Evolutionary conservation across 1,284 basidiomycete species (phyloP).

Genomic region (Puccinia hordei): DNA sequence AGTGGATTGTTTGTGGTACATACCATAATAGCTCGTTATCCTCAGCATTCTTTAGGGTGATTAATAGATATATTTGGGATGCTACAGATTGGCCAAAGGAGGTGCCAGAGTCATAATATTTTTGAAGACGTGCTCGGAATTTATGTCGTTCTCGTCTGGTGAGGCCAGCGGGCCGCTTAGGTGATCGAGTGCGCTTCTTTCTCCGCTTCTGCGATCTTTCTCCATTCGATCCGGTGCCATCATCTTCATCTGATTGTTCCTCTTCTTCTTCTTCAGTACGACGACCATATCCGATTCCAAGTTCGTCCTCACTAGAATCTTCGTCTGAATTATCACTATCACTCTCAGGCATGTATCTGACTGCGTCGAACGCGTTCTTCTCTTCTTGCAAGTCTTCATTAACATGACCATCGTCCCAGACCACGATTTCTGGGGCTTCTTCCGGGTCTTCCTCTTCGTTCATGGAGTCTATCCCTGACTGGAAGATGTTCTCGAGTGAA

Average conservation of each 20-base stretch:
- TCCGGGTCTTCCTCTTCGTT: not conserved
- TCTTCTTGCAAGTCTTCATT: slow-evolving; percentile 25
- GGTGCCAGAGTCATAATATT: slow-evolving; percentile 82
- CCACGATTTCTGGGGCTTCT: slow-evolving; percentile 25
- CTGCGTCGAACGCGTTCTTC: slow-evolving; percentile 28
- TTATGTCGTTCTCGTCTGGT: slow-evolving; percentile 25
- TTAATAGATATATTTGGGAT: slow-evolving; percentile 84
- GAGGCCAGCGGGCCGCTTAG: not conserved
- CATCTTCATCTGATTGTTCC: slow-evolving; percentile 11
- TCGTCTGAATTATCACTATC: slow-evolving; percentile 30
- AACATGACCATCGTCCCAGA: slow-evolving; percentile 42
- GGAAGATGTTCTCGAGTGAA: slow-evolving; percentile 85
- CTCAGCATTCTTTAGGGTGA: slow-evolving; percentile 80
- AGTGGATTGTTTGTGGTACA: slow-evolving; percentile 51
- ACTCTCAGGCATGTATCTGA: slow-evolving; percentile 27
- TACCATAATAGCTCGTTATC: slow-evolving; percentile 94
- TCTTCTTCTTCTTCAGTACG: slow-evolving; percentile 18
- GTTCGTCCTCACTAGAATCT: slow-evolving; percentile 38
- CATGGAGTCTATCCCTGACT: slow-evolving; percentile 55
- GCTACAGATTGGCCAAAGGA: slow-evolving; percentile 87
- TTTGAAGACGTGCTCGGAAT: slow-evolving; percentile 69
- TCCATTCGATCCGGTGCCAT: not conserved
- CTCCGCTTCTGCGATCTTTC: slow-evolving; percentile 8
- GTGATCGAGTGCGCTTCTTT: not conserved
- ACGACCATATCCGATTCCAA: slow-evolving; percentile 30